These are phyloP conservation scores for Kwoniella botswanensis DNA, from an alignment of 768 basidiomycete genomes.

Conservation along the genomic window DNA sequence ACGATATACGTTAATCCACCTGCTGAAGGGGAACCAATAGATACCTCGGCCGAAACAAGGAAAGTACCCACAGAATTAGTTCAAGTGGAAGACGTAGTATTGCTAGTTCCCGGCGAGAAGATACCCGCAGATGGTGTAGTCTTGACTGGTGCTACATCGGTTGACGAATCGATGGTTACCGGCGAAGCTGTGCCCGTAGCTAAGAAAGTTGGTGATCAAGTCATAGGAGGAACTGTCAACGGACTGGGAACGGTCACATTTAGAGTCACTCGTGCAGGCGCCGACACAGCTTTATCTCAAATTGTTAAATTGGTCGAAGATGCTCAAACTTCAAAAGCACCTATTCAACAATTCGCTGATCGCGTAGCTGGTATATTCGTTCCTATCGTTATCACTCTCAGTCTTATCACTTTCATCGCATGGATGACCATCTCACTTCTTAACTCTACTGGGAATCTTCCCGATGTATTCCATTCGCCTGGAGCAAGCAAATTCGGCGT, in stretches of 20 bases:
- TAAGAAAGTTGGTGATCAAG: constrained; percentile 79
- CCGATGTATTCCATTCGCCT: constrained; percentile 79
- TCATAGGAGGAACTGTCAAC: constrained; percentile 97
- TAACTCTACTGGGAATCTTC: constrained; percentile 63
- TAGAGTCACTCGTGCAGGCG: constrained; percentile 90
- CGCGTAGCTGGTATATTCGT: constrained; percentile 94
- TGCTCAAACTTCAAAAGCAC: constrained; percentile 96
- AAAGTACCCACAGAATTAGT: constrained; percentile 91
- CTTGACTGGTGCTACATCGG: constrained; percentile 77
- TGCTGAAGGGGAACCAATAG: constrained; percentile 31
- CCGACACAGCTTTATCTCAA: constrained; percentile 93
- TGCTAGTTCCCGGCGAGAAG: constrained; percentile 95
- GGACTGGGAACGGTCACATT: constrained; percentile 97
- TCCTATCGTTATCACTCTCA: constrained; percentile 82
- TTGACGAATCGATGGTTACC: constrained; percentile 98
- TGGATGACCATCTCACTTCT: constrained; percentile 78
- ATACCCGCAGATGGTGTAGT: constrained; percentile 95
- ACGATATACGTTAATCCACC: constrained; percentile 85
- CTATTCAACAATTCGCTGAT: constrained; percentile 97
- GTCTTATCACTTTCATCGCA: constrained; percentile 74
- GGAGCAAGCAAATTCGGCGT: constrained; percentile 83
- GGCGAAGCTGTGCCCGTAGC: constrained; percentile 89
- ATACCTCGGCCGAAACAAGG: constrained; percentile 63
- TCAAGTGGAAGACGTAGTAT: constrained; percentile 89
- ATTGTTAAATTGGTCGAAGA: constrained; percentile 97